A percentile compares a stretch with the other conserved stretches of the same genome.
phyloP scores from a whole-genome alignment of 139 green algal genomes.

The Coccomyxa sp. region DNA sequence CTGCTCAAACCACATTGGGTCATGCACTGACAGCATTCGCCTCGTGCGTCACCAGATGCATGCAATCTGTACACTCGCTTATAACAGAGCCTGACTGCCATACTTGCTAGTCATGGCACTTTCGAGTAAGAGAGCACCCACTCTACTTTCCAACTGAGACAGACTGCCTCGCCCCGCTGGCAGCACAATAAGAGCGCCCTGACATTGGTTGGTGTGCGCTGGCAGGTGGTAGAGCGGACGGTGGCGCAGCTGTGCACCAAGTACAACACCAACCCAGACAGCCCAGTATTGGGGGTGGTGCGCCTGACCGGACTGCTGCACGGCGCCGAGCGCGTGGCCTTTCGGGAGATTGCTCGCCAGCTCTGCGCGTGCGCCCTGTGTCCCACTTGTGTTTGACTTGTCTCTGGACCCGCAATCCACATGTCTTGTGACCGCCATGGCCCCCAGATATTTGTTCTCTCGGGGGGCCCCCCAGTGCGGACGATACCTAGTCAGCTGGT shows the following conservation, averaged over 20 bases:
- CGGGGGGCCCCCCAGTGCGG: too few relatives aligned
- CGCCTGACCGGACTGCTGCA: conserved; percentile 65
- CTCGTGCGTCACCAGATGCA: too few relatives aligned
- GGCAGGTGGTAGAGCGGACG: conserved; percentile 51
- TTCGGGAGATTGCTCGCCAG: conserved; percentile 68
- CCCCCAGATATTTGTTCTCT: not conserved
- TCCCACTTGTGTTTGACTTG: not conserved
- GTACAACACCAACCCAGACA: conserved; percentile 28
- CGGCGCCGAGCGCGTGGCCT: conserved; percentile 62
- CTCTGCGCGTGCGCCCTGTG: conserved; percentile 53
- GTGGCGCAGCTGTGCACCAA: conserved; percentile 19
- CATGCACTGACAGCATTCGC: too few relatives aligned
- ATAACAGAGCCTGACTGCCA: too few relatives aligned
- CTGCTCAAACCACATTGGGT: too few relatives aligned
- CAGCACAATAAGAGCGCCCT: not conserved
- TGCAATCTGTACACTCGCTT: too few relatives aligned
- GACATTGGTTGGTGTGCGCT: not conserved
- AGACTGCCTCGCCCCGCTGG: too few relatives aligned
- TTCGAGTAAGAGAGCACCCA: too few relatives aligned
- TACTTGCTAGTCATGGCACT: too few relatives aligned
- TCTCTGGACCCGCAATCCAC: not conserved
- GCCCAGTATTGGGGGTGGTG: conserved; percentile 60
- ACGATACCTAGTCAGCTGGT: too few relatives aligned
- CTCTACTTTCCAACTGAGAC: too few relatives aligned
- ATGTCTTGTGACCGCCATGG: not conserved